Evolutionary conservation across 2,329 filamentous ascomycete species (phyloP), one percentile per base, ranked within the genome.

Genomic region (Dothiorella sarmentorum): DNA sequence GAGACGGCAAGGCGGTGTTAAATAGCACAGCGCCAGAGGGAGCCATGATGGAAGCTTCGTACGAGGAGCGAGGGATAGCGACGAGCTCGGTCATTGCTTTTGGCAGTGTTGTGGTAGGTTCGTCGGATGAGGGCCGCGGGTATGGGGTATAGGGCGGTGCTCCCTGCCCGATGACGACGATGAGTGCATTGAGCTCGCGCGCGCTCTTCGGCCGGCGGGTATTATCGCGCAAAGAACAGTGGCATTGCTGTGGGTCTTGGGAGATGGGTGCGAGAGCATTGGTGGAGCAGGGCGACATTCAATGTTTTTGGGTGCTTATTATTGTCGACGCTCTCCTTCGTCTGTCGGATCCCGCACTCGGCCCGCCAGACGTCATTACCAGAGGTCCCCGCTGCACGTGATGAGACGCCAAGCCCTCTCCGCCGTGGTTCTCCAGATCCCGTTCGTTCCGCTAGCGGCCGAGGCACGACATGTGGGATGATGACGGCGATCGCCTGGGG

Each of bases 51-150:
- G 6, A n/a, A 31, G 15, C 42, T 26, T 58, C 55, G 55, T 45
- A 47, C 55, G 55, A 58, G 55, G 29, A 35, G 29, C 7, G 2
- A 22, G 11, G 4, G 4, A n/a, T n/a, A n/a, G n/a, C n/a, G n/a
- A n/a, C n/a, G 35, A 40, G 49, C 42, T 24, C n/a, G 33, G 55
- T 15, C 55, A 45, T 26, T 35, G 55, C 22, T 9, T 27, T 33
- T 31, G 43, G 13, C 31, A 27, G 13, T 58, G 55, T 24, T 17
- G 18, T 26, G 43, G 31, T 29, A 27, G 31, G 35, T 13, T 20
- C 52, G 55, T 58, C 55, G 55, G 55, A 58, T 58, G 55, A 49
- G 55, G 55, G 55, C 55, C 17, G 55, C 55, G 42, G 55, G 55
- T 45, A 58, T 42, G 31, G 55, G 42, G 26, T 53, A 53, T 22